Evolutionary conservation across 306 rosid species (phyloP), one percentile per base, ranked within the genome.

Genomic region (Dalbergia oliveri): DNA sequence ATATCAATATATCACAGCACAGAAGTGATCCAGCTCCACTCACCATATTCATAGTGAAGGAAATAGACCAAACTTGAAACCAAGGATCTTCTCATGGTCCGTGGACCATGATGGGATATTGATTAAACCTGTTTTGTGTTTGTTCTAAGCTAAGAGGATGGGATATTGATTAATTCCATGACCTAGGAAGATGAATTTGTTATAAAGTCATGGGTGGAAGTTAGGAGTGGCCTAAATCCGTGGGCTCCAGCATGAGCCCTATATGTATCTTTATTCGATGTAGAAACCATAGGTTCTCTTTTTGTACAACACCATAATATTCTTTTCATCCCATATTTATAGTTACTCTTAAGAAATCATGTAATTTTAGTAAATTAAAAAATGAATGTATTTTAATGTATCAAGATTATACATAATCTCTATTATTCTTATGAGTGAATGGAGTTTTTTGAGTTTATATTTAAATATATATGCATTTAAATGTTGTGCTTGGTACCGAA

Each of bases 401-500:
- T n/a, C n/a, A n/a, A n/a, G n/a, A n/a, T n/a, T n/a, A 37, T 37
- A 9, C 2, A 43, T 43, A 9, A 43, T 43, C 45, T 62, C 4
- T 47, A 6, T 10, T 47, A 75, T 75, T 33, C 35, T 59, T 59
- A 4, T 21, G 58, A n/a, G 31, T 26, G 31, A 33, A 41, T 15
- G 45, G 35, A 63, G 49, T 4, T 64, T 37, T 37, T 37, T 11
- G 1, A 31, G 26, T 69, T 11, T 3, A 11, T 47, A 5, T 35
- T 37, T 59, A 0, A 9, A 64, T 31, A 50, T 26, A 51, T 4
- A 44, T 44, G 50, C 21, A 18, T 49, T n/a, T 54, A 26, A 35
- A 49, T 75, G 51, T 60, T 66, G 6, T 73, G 34, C 73, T 12
- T 85, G 71, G 6, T 67, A 51, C 11, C 15, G 7, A 59, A 87